Conservation (phyloP, 768 basidiomycete genomes). For the Suillus hirtellus region DNA sequence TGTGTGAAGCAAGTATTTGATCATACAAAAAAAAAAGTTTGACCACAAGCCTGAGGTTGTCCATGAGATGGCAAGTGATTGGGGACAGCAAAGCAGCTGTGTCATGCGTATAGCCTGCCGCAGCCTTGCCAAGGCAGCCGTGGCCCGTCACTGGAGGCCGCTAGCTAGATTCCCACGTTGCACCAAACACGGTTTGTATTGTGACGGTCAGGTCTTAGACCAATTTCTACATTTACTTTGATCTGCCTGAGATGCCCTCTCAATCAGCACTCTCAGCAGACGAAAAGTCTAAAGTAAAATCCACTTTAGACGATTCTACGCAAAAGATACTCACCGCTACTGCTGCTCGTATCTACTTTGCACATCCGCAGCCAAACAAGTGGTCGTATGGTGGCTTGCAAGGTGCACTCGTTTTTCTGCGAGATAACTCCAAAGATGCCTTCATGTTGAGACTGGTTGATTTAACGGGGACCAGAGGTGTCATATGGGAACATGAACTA, state of each 20-base stretch:
- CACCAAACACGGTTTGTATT: slow-evolving; percentile 2
- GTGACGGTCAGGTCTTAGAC: slow-evolving; percentile 3
- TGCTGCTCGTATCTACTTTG: slow-evolving; percentile 87
- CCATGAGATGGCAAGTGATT: not conserved
- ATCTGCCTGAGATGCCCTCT: slow-evolving; percentile 58
- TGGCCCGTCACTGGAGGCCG: too few species aligned
- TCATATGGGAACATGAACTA: slow-evolving; percentile 93
- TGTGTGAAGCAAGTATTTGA: not conserved
- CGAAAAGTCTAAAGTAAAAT: slow-evolving; percentile 79
- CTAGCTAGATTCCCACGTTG: not conserved
- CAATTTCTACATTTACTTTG: slow-evolving; percentile 1
- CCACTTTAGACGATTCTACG: slow-evolving; percentile 49
- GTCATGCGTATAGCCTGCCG: too few species aligned
- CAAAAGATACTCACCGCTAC: slow-evolving; percentile 85
- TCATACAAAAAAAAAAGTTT: not conserved
- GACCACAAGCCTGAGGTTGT: not conserved
- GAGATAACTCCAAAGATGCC: slow-evolving; percentile 56
- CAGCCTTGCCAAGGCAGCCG: too few species aligned
- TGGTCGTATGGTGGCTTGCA: slow-evolving; percentile 91
- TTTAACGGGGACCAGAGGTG: slow-evolving; percentile 76
- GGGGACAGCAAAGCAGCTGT: not conserved
- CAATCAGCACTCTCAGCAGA: slow-evolving; percentile 67
- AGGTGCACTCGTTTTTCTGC: slow-evolving; percentile 76
- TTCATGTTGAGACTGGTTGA: slow-evolving; percentile 82
- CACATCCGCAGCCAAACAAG: slow-evolving; percentile 63